A percentile compares a stretch with the other conserved stretches of the same genome.
These are phyloP conservation scores for Pseudofabraea citricarpa DNA, from an alignment of 2,329 filamentous ascomycete genomes.

Conservation along the genomic window DNA sequence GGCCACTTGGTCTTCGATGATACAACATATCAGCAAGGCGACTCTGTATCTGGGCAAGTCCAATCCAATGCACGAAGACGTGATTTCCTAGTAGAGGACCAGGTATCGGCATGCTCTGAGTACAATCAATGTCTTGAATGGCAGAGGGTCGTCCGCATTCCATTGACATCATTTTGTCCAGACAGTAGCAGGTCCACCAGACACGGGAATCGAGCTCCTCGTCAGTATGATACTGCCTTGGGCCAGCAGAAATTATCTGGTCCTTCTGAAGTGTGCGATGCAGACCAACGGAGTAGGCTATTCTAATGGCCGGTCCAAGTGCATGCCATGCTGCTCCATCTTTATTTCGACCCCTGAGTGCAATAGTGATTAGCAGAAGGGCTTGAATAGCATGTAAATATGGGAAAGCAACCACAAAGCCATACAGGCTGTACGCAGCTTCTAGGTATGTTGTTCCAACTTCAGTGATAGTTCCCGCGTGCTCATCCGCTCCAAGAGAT, in stretches of 20 bases:
- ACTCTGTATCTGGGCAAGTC: neutral
- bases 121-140: neutral
- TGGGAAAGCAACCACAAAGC: neutral
- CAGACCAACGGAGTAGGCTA: slow-evolving; percentile 24
- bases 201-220: neutral
- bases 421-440: neutral
- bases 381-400: neutral
- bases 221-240: neutral
- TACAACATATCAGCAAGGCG: neutral
- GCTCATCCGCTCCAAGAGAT: neutral
- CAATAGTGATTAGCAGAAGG: neutral
- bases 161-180: neutral
- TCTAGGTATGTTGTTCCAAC: neutral
- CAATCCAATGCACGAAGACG: neutral
- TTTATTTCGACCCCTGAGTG: neutral
- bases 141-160: neutral
- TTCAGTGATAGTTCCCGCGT: neutral
- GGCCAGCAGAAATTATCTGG: neutral
- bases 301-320: neutral
- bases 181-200: neutral
- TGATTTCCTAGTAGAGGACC: neutral
- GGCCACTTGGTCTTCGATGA: neutral
- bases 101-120: neutral
- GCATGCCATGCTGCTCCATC: neutral
- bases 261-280: slow-evolving; percentile 14